phyloP scores from a whole-genome alignment of 257 asterid species.

The Catharanthus roseus region DNA sequence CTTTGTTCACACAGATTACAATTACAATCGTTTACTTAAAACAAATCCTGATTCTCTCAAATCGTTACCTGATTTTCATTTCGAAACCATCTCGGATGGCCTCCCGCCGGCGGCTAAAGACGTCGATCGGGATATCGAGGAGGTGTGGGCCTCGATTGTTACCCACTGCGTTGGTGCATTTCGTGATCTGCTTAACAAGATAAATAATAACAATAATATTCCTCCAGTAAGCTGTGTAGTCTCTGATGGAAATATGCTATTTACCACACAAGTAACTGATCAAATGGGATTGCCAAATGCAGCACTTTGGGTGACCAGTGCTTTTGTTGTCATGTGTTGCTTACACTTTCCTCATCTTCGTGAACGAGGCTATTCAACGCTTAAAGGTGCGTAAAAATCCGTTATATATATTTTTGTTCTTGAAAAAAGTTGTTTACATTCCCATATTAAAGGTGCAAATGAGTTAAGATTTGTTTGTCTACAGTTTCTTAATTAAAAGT shows the following conservation, averaged over 20 bases:
- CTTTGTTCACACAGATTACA: constrained; percentile 1
- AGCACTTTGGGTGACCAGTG: constrained; percentile 3
- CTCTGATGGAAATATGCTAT: constrained; percentile 14
- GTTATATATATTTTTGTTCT: too few relatives aligned
- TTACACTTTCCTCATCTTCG: constrained; percentile 11
- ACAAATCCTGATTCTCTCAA: background rate
- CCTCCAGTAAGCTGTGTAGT: constrained; percentile 17
- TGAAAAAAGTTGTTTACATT: too few relatives aligned
- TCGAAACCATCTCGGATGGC: constrained; percentile 20
- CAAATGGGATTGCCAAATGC: constrained; percentile 12
- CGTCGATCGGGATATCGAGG: constrained; percentile 7
- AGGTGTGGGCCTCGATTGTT: constrained; percentile 2
- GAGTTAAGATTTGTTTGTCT: too few relatives aligned
- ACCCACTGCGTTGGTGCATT: constrained; percentile 2
- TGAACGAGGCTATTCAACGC: constrained; percentile 14
- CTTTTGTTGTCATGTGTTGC: background rate
- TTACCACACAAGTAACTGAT: constrained; percentile 10
- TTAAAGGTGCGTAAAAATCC: constrained; percentile 12
- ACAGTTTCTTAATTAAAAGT: too few relatives aligned
- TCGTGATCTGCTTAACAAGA: constrained; percentile 9
- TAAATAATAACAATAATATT: background rate
- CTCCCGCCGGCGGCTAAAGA: too few relatives aligned
- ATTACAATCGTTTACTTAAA: background rate
- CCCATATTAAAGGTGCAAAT: too few relatives aligned
- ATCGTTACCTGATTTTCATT: background rate